phyloP scores from a whole-genome alignment of 1,139 yeast genomes.

The Kodamaea alishanica region DNA sequence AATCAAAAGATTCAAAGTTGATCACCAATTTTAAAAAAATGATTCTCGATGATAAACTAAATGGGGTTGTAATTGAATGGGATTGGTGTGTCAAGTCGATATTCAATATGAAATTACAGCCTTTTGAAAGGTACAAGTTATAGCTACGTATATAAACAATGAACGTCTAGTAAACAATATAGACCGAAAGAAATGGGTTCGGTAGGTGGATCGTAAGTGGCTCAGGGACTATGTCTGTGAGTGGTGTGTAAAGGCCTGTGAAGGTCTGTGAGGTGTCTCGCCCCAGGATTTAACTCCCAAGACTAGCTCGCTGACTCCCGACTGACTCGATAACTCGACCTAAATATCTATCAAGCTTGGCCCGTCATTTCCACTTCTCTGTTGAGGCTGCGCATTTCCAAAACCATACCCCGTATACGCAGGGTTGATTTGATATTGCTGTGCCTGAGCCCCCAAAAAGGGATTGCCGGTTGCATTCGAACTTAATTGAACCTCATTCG shows the following conservation, averaged over 20 bases:
- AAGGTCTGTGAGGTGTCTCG: too few species aligned
- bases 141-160: slow-evolving; percentile 8
- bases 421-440: slow-evolving; percentile 25
- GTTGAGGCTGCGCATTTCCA: slow-evolving; percentile 59
- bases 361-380: slow-evolving; percentile 32
- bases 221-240: too few species aligned
- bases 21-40: slow-evolving; percentile 37
- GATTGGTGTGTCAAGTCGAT: slow-evolving; percentile 64
- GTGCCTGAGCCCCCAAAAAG: slow-evolving; percentile 52
- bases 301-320: neutral
- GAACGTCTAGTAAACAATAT: neutral
- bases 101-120: slow-evolving; percentile 42
- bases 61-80: slow-evolving; percentile 52
- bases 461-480: slow-evolving; percentile 62
- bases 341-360: slow-evolving; percentile 49
- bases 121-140: slow-evolving; percentile 21
- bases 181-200: neutral
- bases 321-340: slow-evolving; percentile 1
- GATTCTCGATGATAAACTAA: slow-evolving; percentile 18
- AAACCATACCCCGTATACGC: slow-evolving; percentile 89
- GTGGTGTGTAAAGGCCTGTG: too few species aligned
- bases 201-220: too few species aligned
- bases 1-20: slow-evolving; percentile 42
- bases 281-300: neutral
- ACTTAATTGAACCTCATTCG: slow-evolving; percentile 36